Base-by-base conservation (phyloP, 345 rosid genomes). In the Erucastrum elatum region DNA sequence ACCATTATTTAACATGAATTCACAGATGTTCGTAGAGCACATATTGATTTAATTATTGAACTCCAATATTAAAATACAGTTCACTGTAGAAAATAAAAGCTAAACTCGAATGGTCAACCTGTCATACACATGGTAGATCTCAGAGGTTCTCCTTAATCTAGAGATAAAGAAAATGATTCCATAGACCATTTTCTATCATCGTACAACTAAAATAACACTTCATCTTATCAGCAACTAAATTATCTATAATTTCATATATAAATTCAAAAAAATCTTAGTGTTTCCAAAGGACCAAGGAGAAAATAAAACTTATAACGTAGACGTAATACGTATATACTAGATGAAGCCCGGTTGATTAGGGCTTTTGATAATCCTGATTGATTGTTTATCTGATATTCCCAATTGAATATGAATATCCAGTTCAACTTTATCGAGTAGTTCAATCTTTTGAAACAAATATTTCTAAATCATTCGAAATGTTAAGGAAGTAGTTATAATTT, bases 91-190 rank as follows among this genome's bases (percentile, higher is more conserved):
- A 70, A 64, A 21, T 59, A 66, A 34, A 72, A 66, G 26, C 33
- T 66, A 44, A 8, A 6, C 58, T 60, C 74, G 46, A 26, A 63
- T 21, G 33, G 27, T 71, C 66, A 17, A 65, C 46, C 81, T 78
- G 81, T 78, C 72, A 30, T 31, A 58, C 77, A 78, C 77, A 41
- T 78, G 77, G 68, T 78, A 44, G 55, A 78, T 66, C 68, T 44
- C 62, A 71, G 26, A 27, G 72, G 29, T 77, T 56, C 58, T 2
- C 37, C 56, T 70, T 70, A 64, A 51, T 70, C 67, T 71, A 56
- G 30, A 26, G 35, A 65, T 78, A 30, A 10, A 30, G 8, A 58
- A 39, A 71, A 11, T 71, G 7, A 39, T 77, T 58, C 64, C 13
- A 12, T 37, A 35, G 58, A 15, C 37, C 34, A 51, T 73, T 15